These are phyloP conservation scores for Camelina laxa DNA, from an alignment of 345 rosid genomes.

Conservation along the genomic window DNA sequence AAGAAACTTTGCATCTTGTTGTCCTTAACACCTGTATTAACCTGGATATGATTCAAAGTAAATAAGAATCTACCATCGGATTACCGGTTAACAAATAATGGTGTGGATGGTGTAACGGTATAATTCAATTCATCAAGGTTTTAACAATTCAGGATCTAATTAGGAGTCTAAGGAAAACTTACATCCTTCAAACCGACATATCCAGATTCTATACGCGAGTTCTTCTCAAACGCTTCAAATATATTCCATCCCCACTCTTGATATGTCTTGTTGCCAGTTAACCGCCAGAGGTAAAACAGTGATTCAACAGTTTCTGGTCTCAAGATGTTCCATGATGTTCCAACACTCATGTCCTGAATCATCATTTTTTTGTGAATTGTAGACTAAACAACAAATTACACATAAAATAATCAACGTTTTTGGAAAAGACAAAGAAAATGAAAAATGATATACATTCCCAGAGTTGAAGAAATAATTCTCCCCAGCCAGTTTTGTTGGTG, in stretches of 20 bases:
- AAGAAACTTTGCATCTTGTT: conserved; percentile 96
- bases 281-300: conserved; percentile 91
- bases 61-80: conserved; percentile 6
- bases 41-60: conserved; percentile 51
- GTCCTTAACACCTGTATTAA: conserved; percentile 80
- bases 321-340: conserved; percentile 95
- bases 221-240: conserved; percentile 91
- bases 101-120: not conserved
- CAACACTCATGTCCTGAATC: conserved; percentile 93
- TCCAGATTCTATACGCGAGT: conserved; percentile 82
- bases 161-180: conserved; percentile 40
- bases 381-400: not conserved
- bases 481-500: conserved; percentile 95
- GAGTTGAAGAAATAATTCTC: conserved; percentile 89
- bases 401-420: not conserved
- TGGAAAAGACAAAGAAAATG: not conserved
- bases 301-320: conserved; percentile 99
- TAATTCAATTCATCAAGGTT: not conserved
- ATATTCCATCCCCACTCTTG: conserved; percentile 99
- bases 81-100: too few species aligned
- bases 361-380: conserved; percentile 20
- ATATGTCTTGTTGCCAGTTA: conserved; percentile 92
- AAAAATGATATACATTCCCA: conserved; percentile 53
- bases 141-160: not conserved
- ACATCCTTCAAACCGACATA: conserved; percentile 97